Conservation (phyloP, 164 flowering plant species). For the Chimonanthus salicifolius region DNA sequence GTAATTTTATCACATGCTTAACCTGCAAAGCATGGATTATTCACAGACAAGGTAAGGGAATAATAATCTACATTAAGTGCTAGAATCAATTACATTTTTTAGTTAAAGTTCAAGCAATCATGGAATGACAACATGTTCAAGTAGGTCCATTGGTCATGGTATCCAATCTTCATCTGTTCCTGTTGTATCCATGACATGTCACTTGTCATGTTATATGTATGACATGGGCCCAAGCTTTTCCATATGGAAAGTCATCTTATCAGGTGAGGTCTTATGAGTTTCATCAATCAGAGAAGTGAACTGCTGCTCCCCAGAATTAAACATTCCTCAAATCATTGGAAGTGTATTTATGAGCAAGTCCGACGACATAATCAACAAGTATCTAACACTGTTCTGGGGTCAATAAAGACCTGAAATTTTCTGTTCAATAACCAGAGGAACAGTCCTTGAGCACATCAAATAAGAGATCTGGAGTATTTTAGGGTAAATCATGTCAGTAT, state of each 20-base stretch:
- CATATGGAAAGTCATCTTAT: neutral
- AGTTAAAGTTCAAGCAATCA: neutral
- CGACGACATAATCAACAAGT: too few relatives aligned
- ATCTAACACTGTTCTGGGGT: too few relatives aligned
- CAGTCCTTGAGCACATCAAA: neutral
- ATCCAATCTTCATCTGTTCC: neutral
- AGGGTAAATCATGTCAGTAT: neutral
- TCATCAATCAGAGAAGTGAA: neutral
- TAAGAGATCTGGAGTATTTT: too few relatives aligned
- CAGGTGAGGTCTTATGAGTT: neutral
- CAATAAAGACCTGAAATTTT: too few relatives aligned
- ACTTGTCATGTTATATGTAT: too few relatives aligned
- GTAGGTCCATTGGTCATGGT: neutral
- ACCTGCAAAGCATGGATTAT: constrained; percentile 40
- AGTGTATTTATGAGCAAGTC: too few relatives aligned
- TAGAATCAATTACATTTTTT: neutral
- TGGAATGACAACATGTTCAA: neutral
- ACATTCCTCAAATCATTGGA: neutral
- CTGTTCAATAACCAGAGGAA: neutral
- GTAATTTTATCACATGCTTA: constrained; percentile 51
- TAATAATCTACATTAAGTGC: neutral
- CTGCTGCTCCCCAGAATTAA: neutral
- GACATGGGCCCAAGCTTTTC: neutral
- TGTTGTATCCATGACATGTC: neutral
- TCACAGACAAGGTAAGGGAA: neutral